Conservation (phyloP, 1,284 basidiomycete species). For the Lignosus rhinocerotis region DNA sequence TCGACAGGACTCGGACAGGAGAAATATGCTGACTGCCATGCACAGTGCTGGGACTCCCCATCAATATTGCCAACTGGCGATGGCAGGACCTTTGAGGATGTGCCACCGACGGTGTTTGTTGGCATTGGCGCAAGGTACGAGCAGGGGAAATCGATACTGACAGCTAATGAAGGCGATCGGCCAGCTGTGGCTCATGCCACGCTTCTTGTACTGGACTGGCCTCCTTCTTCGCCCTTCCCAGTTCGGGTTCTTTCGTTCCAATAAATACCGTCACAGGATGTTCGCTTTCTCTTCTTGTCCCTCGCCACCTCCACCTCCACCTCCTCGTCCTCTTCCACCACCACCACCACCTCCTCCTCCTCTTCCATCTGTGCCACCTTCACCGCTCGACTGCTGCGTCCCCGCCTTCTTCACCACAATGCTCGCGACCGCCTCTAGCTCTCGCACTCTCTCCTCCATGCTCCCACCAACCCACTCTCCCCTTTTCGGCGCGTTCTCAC, state of each 20-base stretch:
- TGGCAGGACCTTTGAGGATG: no score
- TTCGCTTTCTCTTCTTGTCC: conserved; percentile 15
- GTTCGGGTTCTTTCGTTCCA: conserved; percentile 15
- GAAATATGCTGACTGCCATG: no score
- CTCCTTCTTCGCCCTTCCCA: conserved; percentile 15
- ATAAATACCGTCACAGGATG: conserved; percentile 23
- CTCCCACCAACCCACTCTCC: conserved; percentile 31
- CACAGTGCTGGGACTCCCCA: no score
- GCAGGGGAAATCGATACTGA: conserved; percentile 3
- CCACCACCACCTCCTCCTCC: not conserved
- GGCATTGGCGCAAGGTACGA: conserved; percentile 6
- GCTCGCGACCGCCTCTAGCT: conserved; percentile 15
- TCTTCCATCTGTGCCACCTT: conserved; percentile 20
- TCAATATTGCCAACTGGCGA: no score
- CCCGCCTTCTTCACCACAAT: conserved; percentile 9
- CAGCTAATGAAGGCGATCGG: conserved; percentile 20
- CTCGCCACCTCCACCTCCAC: not conserved
- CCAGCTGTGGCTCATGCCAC: conserved; percentile 14
- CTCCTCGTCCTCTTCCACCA: no score
- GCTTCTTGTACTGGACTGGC: conserved; percentile 10
- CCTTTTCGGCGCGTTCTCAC: conserved; percentile 35
- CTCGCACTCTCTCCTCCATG: conserved; percentile 17
- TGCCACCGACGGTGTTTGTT: not conserved
- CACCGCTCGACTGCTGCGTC: conserved; percentile 2
- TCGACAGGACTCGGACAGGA: not conserved